Evolutionary conservation across 257 asterid genomes (phyloP), one percentile per base, ranked within the genome.

Genomic region (Ehretia macrophylla): DNA sequence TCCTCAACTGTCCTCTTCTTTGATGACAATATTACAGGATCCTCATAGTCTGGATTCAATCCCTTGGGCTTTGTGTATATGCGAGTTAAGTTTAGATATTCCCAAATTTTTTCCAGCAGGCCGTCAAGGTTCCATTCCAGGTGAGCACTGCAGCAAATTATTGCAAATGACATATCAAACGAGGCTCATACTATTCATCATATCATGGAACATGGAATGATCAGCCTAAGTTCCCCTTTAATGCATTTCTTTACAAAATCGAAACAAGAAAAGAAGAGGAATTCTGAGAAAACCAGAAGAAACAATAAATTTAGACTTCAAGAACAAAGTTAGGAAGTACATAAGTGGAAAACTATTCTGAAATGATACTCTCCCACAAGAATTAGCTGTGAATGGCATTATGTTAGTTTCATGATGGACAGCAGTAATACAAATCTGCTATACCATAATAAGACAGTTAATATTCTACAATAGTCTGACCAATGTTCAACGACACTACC

Each of bases 81-180:
- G 70, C 99, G 99, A 65, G 99, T 93, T 73, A 93, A 77, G 65
- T 74, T 52, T 48, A 93, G 94, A 70, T 93, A 93, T 73, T 93
- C 96, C 99, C 99, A 93, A 22, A 93, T 71, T 79, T 81, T 83
- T 69, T 93, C 99, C 59, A 93, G 82, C 71, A 93, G 85, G 23
- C 99, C 99, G 72, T 93, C 99, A 32, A 93, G 95, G 74, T 93
- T 93, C 99, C 99, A 93, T 65, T 93, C 99, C 77, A 93, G 72
- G 72, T 93, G 99, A 39, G 99, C 99, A 76, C 99, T 93, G 80
- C 58, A 71, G 59, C 23, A 66, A 44, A 42, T 42, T 58, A 58
- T 52, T 18, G 14, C 48, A 52, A 23, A 62, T 17, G 12, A n/a
- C 14, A 18, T 48, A 61, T 10, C 23, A 23, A 65, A 35, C 63